These are phyloP conservation scores for Didymella arachidicola DNA, from an alignment of 2,329 filamentous ascomycete genomes.

Conservation along the genomic window DNA sequence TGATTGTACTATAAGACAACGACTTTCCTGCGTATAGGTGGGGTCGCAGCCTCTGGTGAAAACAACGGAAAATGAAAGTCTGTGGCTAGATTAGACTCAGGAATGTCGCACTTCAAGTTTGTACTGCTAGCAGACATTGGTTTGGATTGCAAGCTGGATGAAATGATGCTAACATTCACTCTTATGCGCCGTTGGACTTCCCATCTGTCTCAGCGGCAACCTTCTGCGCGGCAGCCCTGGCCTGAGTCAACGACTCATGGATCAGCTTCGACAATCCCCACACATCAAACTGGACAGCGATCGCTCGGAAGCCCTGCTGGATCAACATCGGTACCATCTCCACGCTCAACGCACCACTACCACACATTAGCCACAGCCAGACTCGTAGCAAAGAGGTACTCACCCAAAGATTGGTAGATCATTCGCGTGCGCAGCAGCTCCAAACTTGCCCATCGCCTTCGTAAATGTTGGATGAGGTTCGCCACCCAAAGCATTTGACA, in stretches of 20 bases:
- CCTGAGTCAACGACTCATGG: slow-evolving; percentile 25
- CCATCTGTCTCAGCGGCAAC: slow-evolving; percentile 23
- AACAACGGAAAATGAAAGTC: not conserved
- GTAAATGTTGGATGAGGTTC: slow-evolving; percentile 29
- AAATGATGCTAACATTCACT: not conserved
- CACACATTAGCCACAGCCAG: slow-evolving; percentile 8
- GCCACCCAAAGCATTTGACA: slow-evolving; percentile 24
- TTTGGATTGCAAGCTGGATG: not conserved
- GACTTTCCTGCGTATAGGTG: no score
- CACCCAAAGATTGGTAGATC: slow-evolving; percentile 35
- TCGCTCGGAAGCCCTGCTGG: slow-evolving; percentile 29
- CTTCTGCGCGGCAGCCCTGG: slow-evolving; percentile 29
- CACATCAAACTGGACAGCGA: slow-evolving; percentile 38
- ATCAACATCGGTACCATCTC: slow-evolving; percentile 35
- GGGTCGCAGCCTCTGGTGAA: no score
- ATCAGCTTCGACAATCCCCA: slow-evolving; percentile 34
- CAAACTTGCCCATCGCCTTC: slow-evolving; percentile 32
- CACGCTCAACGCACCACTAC: slow-evolving; percentile 28
- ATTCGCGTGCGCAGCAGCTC: slow-evolving; percentile 32
- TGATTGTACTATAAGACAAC: no score
- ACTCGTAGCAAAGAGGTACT: not conserved
- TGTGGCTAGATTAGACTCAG: not conserved
- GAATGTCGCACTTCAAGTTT: not conserved
- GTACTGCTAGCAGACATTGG: not conserved
- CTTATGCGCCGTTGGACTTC: not conserved